Conservation (phyloP, 805 yeast genomes). For the Clavispora carvajalis region DNA sequence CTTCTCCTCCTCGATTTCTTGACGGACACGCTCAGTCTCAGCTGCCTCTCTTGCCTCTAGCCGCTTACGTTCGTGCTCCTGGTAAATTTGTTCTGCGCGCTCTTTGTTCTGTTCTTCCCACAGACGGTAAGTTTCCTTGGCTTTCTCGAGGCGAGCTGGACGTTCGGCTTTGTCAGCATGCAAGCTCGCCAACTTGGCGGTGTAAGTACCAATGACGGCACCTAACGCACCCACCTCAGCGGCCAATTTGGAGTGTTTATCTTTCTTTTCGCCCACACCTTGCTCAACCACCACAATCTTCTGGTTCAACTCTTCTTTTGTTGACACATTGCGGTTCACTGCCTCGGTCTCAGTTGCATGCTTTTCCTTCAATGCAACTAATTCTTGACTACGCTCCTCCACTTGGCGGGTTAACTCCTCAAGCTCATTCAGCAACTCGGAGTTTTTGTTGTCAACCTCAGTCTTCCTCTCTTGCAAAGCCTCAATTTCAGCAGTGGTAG, state of each 20-base stretch:
- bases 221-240: constrained; percentile 42
- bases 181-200: constrained; percentile 37
- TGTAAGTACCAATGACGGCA: constrained; percentile 39
- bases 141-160: constrained; percentile 32
- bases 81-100: constrained; percentile 30
- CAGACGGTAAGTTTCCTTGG: constrained; percentile 32
- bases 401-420: constrained; percentile 42
- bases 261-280: constrained; percentile 32
- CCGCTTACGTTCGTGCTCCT: constrained; percentile 16
- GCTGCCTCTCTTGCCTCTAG: constrained; percentile 36
- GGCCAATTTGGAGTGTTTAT: constrained; percentile 29
- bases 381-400: constrained; percentile 31
- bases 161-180: constrained; percentile 35
- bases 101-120: constrained; percentile 45
- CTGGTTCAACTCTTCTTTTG: constrained; percentile 39
- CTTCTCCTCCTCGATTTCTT: constrained; percentile 14
- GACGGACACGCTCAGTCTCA: constrained; percentile 10
- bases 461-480: constrained; percentile 39
- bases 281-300: constrained; percentile 33
- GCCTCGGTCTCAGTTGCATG: constrained; percentile 26
- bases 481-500: constrained; percentile 42
- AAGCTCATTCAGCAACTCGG: constrained; percentile 31
- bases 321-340: constrained; percentile 22
- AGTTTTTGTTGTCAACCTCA: constrained; percentile 34
- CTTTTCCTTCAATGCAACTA: constrained; percentile 28